phyloP scores from a whole-genome alignment of 164 flowering plant species.

The Litsea cubeba region DNA sequence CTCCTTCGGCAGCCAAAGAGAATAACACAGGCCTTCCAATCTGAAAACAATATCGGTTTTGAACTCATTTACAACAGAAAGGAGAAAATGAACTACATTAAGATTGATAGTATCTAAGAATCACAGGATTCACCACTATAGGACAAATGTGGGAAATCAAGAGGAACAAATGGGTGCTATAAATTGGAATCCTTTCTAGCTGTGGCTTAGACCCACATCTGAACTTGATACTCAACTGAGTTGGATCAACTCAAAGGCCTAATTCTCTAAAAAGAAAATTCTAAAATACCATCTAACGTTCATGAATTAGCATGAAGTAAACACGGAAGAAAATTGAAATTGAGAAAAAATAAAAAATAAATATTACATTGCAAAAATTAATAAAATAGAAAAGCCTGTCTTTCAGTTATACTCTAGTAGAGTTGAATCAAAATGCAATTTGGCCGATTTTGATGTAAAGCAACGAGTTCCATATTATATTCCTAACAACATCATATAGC shows the following conservation, averaged over 20 bases:
- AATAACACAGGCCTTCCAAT: slow-evolving; percentile 62
- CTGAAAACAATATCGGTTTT: neutral
- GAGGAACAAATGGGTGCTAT: neutral
- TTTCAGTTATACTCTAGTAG: too few species aligned
- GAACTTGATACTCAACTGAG: neutral
- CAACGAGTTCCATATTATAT: neutral
- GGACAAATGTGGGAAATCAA: too few species aligned
- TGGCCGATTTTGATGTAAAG: neutral
- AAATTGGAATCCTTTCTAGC: neutral
- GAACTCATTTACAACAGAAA: neutral
- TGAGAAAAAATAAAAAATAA: too few species aligned
- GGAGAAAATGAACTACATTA: neutral
- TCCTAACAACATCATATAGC: neutral
- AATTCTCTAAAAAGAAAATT: too few species aligned
- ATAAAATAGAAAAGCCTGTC: too few species aligned
- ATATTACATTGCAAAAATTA: too few species aligned
- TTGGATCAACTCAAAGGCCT: too few species aligned
- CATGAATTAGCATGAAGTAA: neutral
- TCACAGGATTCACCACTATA: neutral
- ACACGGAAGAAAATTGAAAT: neutral
- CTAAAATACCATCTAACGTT: neutral
- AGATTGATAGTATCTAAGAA: neutral
- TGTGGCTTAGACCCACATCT: neutral
- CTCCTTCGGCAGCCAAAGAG: slow-evolving; percentile 95
- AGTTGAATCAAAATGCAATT: neutral